These are phyloP conservation scores for Dictyostelium purpureum DNA, from an alignment of 78 protist species.

Conservation along the genomic window DNA sequence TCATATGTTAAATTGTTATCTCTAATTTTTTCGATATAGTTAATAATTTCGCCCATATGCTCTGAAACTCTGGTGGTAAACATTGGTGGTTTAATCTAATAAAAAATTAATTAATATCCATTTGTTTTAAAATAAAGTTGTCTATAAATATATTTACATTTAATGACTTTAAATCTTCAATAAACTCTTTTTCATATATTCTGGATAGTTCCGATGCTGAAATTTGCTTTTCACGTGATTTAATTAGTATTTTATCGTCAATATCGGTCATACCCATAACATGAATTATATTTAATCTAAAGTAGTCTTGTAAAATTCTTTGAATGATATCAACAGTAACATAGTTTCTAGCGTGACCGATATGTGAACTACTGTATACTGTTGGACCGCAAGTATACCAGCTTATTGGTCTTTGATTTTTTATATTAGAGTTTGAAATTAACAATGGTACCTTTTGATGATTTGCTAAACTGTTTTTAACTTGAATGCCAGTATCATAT, in stretches of 20 bases:
- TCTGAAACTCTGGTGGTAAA: conserved; percentile 75
- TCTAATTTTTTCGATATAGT: conserved; percentile 36
- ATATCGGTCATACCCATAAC: conserved; percentile 90
- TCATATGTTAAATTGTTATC: conserved; percentile 68
- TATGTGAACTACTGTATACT: conserved; percentile 85
- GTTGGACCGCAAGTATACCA: conserved; percentile 93
- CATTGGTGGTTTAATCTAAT: conserved; percentile 75
- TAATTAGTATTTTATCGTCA: conserved; percentile 89
- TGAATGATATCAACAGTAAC: conserved; percentile 96
- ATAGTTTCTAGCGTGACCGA: conserved; percentile 94
- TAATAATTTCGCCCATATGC: conserved; percentile 64
- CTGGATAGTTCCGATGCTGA: conserved; percentile 35
- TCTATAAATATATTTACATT: neutral
- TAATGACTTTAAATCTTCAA: conserved; percentile 58
- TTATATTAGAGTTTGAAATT: neutral
- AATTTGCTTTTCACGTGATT: conserved; percentile 1
- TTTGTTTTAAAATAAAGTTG: neutral
- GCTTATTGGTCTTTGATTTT: neutral
- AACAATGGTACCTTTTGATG: conserved; percentile 50
- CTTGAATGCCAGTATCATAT: conserved; percentile 39
- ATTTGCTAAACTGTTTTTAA: conserved; percentile 32
- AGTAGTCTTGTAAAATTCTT: conserved; percentile 94
- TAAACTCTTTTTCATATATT: conserved; percentile 59
- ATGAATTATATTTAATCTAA: conserved; percentile 77
- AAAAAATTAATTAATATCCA: too few species aligned